Evolutionary conservation across 108 stramenopile species (phyloP).

Genomic region (Schizochytrium sp.): DNA sequence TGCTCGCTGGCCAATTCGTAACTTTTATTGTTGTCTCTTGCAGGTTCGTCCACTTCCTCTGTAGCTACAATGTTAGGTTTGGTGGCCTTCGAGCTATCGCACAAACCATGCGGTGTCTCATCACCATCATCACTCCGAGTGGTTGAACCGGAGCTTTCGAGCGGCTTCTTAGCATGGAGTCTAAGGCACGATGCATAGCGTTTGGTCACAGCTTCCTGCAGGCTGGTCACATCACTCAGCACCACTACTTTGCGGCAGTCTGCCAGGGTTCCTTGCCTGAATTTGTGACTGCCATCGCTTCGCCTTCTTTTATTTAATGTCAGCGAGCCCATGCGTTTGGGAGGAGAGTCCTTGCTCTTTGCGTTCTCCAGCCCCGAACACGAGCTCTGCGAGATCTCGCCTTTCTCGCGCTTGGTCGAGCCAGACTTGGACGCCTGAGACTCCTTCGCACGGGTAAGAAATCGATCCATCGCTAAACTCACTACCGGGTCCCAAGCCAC

Average conservation of each 20-base stretch:
- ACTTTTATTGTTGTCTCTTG: background rate
- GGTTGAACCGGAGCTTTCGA: too few species aligned
- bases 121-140: too few species aligned
- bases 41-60: too few species aligned
- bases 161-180: background rate
- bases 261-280: background rate
- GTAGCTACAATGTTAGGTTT: too few species aligned
- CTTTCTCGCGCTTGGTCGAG: too few species aligned
- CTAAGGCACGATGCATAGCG: background rate
- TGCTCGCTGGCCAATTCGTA: background rate
- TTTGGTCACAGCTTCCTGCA: background rate
- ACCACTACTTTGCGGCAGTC: constrained; percentile 47
- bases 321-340: background rate
- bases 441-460: too few species aligned
- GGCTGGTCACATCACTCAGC: background rate
- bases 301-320: background rate
- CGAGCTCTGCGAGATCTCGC: background rate
- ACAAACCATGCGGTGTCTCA: too few species aligned
- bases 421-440: too few species aligned
- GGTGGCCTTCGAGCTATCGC: too few species aligned
- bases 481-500: too few species aligned
- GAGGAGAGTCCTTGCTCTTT: background rate
- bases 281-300: background rate
- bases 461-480: too few species aligned
- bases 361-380: background rate